Conservation (phyloP, 108 stramenopile species). For the Nitzschia sp. region DNA sequence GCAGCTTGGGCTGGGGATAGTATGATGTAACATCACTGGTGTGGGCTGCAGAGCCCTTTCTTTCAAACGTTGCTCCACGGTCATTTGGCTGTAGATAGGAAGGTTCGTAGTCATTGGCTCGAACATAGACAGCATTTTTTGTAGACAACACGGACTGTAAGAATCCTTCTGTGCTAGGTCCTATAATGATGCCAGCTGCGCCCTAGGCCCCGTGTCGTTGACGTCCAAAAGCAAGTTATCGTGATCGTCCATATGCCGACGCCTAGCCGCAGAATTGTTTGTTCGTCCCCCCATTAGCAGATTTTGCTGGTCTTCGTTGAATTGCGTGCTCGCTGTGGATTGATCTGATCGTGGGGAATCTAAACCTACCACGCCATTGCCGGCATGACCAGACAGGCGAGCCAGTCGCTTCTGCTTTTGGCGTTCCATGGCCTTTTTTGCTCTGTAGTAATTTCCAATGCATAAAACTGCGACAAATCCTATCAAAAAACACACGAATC, state of each 20-base stretch:
- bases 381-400: constrained; percentile 23
- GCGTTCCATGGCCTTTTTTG: constrained; percentile 79
- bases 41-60: background rate
- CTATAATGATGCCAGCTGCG: background rate
- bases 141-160: too few species aligned
- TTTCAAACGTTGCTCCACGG: background rate
- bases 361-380: constrained; percentile 30
- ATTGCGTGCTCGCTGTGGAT: constrained; percentile 27
- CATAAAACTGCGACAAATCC: constrained; percentile 84
- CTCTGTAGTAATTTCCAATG: constrained; percentile 84
- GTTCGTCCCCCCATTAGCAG: constrained; percentile 4
- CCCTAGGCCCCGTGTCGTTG: constrained; percentile 5
- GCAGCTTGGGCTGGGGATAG: constrained; percentile 33
- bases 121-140: too few species aligned
- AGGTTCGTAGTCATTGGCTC: too few species aligned
- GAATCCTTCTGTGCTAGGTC: too few species aligned
- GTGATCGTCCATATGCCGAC: constrained; percentile 8
- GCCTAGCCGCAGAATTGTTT: background rate
- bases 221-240: constrained; percentile 23
- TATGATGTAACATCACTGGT: constrained; percentile 36
- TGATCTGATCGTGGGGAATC: constrained; percentile 40
- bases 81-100: too few species aligned
- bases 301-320: constrained; percentile 29
- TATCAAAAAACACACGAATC: constrained; percentile 64
- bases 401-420: constrained; percentile 67